These are phyloP conservation scores for Lithospermum erythrorhizon DNA, from an alignment of 257 asterid species.

Conservation along the genomic window DNA sequence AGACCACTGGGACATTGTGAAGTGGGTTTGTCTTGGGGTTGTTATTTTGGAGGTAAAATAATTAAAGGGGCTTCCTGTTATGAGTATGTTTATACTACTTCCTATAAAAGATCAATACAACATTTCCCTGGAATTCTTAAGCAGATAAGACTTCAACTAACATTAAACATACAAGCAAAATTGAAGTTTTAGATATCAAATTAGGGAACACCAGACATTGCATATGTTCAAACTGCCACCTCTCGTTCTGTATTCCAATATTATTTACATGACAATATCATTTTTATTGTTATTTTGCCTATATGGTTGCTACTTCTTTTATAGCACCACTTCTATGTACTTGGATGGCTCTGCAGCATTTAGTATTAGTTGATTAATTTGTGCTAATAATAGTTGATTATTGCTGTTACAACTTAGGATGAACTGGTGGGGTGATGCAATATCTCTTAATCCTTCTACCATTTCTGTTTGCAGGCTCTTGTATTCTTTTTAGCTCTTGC, in stretches of 20 bases:
- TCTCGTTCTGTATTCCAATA: no score
- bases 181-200: no score
- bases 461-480: conserved; percentile 54
- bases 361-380: neutral
- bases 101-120: no score
- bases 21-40: conserved; percentile 76
- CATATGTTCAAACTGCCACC: no score
- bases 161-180: no score
- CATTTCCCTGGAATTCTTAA: no score
- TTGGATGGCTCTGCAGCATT: neutral
- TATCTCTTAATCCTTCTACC: neutral
- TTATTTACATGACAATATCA: no score
- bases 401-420: neutral
- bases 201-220: no score
- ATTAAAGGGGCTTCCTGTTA: neutral
- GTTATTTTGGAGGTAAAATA: conserved; percentile 58
- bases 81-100: neutral
- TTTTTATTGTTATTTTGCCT: no score
- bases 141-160: no score
- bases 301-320: no score
- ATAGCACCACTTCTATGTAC: no score
- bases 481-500: conserved; percentile 78
- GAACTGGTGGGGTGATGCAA: neutral
- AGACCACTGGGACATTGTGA: conserved; percentile 57
- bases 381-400: neutral